Base-by-base conservation (phyloP, 2,329 filamentous ascomycete genomes). In the Clarireedia monteithiana region DNA sequence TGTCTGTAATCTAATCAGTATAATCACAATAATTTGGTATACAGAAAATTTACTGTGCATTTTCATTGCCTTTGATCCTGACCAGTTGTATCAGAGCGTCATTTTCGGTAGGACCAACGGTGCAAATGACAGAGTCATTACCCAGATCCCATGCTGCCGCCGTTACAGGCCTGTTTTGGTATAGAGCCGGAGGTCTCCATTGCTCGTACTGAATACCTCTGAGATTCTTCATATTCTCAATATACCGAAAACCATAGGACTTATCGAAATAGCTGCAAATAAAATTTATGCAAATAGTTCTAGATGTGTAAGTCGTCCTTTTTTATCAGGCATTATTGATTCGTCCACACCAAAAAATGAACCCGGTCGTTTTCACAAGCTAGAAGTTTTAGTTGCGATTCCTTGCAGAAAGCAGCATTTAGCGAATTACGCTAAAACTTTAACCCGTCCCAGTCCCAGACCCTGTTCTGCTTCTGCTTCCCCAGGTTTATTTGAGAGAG, bases 71-170 rank as follows among this genome's bases (percentile, higher is more conserved):
- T 45, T 72, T 69, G 48, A 84, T 66, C 60, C 81, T 77, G 48
- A 80, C 69, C 58, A 97, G 78, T 70, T 92, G 86, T 64, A 99
- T 88, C 52, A 84, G 76, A 56, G 85, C 77, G 69, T 83, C 83
- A 64, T 80, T 75, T 68, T 81, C 75, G 3, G 84, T 85, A 60
- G 92, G 94, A 6, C 94, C 92, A 76, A 92, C 86, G 53, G 89
- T 85, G 73, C 87, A 91, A 65, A 99, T 78, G 53, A 94, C 73
- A 59, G 88, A 83, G 71, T 94, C 87, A 61, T 81, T 84, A 59
- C 84, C 79, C 49, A 86, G 80, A 73, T 97, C 91, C 92, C 92
- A 97, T 67, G 90, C 87, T 56, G 85, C 83, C 30, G 90, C 86
- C 53, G 89, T 86, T 66, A 94, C 77, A 60, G 80, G 77, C 56